phyloP scores from a whole-genome alignment of 371 early-diverging fungal genomes.

The Haplosporangium sp. region DNA sequence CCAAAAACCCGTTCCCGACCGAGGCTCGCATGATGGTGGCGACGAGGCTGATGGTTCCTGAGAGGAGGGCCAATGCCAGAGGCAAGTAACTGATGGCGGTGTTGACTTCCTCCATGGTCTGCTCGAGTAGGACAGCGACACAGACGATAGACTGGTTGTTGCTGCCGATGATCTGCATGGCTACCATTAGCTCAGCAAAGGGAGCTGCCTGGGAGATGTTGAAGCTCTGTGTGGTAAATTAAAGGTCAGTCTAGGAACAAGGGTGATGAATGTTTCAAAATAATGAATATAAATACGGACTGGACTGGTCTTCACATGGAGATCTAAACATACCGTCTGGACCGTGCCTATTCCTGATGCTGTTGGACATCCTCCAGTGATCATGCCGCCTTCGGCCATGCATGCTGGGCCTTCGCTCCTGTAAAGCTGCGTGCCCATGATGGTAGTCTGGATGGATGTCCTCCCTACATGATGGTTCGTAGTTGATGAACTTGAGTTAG shows the following conservation, averaged over 20 bases:
- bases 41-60: slow-evolving; percentile 56
- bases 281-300: background rate
- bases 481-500: background rate
- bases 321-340: slow-evolving; percentile 23
- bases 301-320: background rate
- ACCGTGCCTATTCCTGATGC: slow-evolving; percentile 28
- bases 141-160: slow-evolving; percentile 58
- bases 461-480: slow-evolving; percentile 21
- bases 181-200: slow-evolving; percentile 45
- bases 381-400: slow-evolving; percentile 34
- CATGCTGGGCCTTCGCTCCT: slow-evolving; percentile 46
- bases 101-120: slow-evolving; percentile 34
- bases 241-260: background rate
- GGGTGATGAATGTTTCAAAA: too few species aligned
- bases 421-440: slow-evolving; percentile 50
- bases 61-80: slow-evolving; percentile 56
- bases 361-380: slow-evolving; percentile 45
- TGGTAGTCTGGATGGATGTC: slow-evolving; percentile 43
- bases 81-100: slow-evolving; percentile 64
- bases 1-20: slow-evolving; percentile 59
- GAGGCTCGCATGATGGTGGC: slow-evolving; percentile 60
- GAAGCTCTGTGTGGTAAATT: slow-evolving; percentile 22
- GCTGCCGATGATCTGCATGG: slow-evolving; percentile 39
- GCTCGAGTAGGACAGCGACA: slow-evolving; percentile 54
- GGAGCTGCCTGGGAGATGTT: slow-evolving; percentile 46